A percentile compares a stretch with the other conserved stretches of the same genome.
phyloP scores from a whole-genome alignment of 257 asterid genomes.

The Salvia rosmarinus region DNA sequence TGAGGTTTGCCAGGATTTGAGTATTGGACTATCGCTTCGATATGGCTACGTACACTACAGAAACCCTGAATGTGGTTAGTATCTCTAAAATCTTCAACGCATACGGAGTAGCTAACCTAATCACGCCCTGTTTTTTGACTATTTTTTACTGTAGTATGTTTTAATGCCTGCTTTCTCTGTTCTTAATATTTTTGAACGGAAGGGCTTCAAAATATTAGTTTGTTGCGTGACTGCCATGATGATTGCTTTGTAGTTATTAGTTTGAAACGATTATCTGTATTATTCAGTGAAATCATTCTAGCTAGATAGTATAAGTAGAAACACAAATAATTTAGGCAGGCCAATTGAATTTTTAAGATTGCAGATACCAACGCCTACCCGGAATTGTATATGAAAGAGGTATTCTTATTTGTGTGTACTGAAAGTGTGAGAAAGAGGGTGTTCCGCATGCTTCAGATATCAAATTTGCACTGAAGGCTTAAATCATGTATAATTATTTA shows the following conservation, averaged over 20 bases:
- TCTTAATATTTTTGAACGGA: neutral
- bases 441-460: neutral
- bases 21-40: conserved; percentile 63
- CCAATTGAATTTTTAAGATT: neutral
- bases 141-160: too few species aligned
- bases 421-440: neutral
- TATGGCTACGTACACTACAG: conserved; percentile 81
- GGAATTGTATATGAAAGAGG: neutral
- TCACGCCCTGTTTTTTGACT: neutral
- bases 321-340: neutral
- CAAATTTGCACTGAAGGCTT: neutral
- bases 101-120: neutral
- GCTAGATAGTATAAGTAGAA: neutral
- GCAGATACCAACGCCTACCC: neutral
- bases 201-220: too few species aligned
- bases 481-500: neutral
- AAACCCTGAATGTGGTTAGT: conserved; percentile 73
- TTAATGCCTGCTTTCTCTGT: neutral
- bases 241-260: neutral
- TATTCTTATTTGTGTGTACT: neutral
- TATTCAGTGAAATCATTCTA: too few species aligned
- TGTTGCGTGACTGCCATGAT: too few species aligned
- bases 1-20: conserved; percentile 77
- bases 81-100: too few species aligned
- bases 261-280: too few species aligned